phyloP scores from a whole-genome alignment of 176 grass and related monocot genomes.

The Alloteropsis semialata region DNA sequence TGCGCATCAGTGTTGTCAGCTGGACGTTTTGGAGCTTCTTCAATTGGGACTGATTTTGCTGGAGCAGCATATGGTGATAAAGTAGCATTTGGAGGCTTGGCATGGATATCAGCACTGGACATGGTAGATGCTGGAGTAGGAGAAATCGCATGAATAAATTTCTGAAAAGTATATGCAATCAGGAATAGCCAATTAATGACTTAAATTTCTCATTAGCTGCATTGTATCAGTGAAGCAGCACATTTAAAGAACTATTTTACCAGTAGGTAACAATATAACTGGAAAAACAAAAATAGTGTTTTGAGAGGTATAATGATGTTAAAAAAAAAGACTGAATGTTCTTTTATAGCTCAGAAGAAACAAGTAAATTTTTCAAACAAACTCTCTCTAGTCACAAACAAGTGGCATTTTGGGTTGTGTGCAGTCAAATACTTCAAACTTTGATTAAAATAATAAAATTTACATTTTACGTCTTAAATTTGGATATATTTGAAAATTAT shows the following conservation, averaged over 20 bases:
- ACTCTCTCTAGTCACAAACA: background rate
- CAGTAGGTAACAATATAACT: slow-evolving; percentile 16
- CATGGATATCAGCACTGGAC: slow-evolving; percentile 68
- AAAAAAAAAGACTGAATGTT: background rate
- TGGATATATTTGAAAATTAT: background rate
- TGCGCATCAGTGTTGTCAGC: slow-evolving; percentile 44
- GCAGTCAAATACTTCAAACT: background rate
- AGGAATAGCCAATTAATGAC: slow-evolving; percentile 38
- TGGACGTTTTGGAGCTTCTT: slow-evolving; percentile 64
- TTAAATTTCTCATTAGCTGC: background rate
- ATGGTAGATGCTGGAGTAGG: slow-evolving; percentile 91
- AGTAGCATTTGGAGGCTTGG: slow-evolving; percentile 73
- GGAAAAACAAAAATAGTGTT: slow-evolving; percentile 2
- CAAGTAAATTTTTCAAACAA: background rate
- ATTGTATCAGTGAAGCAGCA: slow-evolving; percentile 6
- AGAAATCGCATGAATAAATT: slow-evolving; percentile 99
- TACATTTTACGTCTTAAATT: background rate
- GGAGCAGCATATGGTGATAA: slow-evolving; percentile 62
- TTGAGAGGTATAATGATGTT: background rate
- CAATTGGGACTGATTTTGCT: slow-evolving; percentile 41
- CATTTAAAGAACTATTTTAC: background rate
- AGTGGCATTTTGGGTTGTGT: background rate
- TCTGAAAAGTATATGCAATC: slow-evolving; percentile 55
- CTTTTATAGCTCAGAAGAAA: background rate
- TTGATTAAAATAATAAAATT: background rate